Percentiles rank a stretch among this genome's conserved stretches.
Evolutionary conservation across 2,329 filamentous ascomycete species (phyloP).

Genomic region (Dichotomopilus funicola): DNA sequence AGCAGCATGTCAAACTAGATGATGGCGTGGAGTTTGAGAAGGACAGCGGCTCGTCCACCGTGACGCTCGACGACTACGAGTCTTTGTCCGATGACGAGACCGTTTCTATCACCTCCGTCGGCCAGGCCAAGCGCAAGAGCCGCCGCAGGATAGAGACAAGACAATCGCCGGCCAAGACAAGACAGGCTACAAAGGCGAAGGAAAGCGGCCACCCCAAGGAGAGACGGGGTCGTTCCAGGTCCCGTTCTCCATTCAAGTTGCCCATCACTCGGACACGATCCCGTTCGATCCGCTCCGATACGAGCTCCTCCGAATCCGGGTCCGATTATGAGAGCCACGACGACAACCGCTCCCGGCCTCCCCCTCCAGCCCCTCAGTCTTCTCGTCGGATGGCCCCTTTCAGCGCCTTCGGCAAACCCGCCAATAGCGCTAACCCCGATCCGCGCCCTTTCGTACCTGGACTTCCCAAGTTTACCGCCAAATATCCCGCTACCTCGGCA

Average conservation of each 20-base stretch:
- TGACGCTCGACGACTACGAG: constrained; percentile 17
- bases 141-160: not conserved
- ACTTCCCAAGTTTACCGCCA: too few relatives aligned
- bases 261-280: constrained; percentile 12
- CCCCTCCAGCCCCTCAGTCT: constrained; percentile 20
- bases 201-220: constrained; percentile 1
- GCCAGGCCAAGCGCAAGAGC: not conserved
- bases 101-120: constrained; percentile 14
- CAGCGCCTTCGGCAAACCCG: constrained; percentile 11
- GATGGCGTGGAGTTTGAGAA: constrained; percentile 8
- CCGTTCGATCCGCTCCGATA: not conserved
- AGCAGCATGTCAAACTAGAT: not conserved
- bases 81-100: constrained; percentile 21
- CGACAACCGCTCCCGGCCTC: not conserved
- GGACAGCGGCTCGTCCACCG: constrained; percentile 17
- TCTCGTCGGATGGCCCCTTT: constrained; percentile 24
- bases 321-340: not conserved
- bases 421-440: too few relatives aligned
- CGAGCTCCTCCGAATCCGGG: constrained; percentile 5
- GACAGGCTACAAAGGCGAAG: constrained; percentile 8
- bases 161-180: not conserved
- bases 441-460: too few relatives aligned
- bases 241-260: constrained; percentile 14
- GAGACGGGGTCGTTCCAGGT: constrained; percentile 14
- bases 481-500: too few relatives aligned